phyloP scores from a whole-genome alignment of 345 rosid genomes.

The Pugionium dolabratum region DNA sequence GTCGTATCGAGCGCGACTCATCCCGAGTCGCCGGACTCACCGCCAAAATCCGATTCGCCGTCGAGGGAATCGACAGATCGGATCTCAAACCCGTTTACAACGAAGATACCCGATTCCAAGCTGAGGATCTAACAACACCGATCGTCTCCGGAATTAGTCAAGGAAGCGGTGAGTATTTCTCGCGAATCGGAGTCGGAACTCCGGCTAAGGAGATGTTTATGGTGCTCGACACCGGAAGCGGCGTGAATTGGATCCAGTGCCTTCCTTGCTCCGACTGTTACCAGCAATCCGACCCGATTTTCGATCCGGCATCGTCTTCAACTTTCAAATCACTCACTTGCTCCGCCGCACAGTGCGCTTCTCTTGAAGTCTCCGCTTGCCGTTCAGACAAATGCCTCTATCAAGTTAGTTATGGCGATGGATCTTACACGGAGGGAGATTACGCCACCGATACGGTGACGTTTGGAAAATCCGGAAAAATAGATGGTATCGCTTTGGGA shows the following conservation, averaged over 20 bases:
- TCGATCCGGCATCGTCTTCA: conserved; percentile 64
- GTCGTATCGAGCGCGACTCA: conserved; percentile 79
- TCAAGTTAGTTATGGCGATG: conserved; percentile 93
- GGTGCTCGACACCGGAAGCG: conserved; percentile 89
- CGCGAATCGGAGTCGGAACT: conserved; percentile 72
- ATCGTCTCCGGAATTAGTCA: conserved; percentile 71
- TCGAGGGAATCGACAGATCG: conserved; percentile 49
- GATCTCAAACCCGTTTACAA: conserved; percentile 54
- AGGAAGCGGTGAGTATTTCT: conserved; percentile 97
- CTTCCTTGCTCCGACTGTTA: conserved; percentile 79
- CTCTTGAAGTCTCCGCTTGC: conserved; percentile 64
- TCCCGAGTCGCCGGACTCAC: conserved; percentile 57
- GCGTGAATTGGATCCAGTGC: conserved; percentile 88
- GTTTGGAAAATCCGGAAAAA: conserved; percentile 54
- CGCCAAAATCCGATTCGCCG: conserved; percentile 49
- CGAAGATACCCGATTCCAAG: conserved; percentile 39
- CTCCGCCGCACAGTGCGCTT: conserved; percentile 52
- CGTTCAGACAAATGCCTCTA: conserved; percentile 58
- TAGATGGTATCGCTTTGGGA: conserved; percentile 58
- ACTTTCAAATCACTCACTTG: conserved; percentile 58
- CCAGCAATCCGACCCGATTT: conserved; percentile 81
- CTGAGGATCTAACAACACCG: conserved; percentile 65
- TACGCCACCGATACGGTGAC: conserved; percentile 74
- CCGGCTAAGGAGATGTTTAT: conserved; percentile 64
- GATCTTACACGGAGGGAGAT: conserved; percentile 80